Base-by-base conservation (phyloP, 148 eudicot genomes). In the Rhododendron ovatum region DNA sequence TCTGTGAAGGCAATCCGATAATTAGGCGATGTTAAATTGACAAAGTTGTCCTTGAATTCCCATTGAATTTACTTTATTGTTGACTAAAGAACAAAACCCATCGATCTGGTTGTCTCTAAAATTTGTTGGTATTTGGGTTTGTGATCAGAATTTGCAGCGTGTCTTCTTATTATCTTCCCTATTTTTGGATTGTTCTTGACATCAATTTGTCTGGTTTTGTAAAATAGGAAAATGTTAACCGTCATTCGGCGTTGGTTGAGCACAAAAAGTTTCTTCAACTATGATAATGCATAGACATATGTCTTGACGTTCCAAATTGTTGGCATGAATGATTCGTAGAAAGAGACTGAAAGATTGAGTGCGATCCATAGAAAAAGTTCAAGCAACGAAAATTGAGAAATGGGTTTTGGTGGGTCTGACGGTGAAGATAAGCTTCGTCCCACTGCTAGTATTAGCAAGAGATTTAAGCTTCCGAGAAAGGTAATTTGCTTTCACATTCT, bases 401-500 rank as follows among this genome's bases (percentile, higher is more conserved):
- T 90, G 94, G 90, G 88, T 77, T 87, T 82, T 85, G 79, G 79
- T 76, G 86, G 78, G 14, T 89, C 86, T 81, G 88, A 88, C 30
- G 80, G 50, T 51, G 89, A 91, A 84, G 91, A 87, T 83, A 88
- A 88, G 28, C 81, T 41, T 81, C 86, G 57, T 78, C 51, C 87
- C 37, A 59, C 83, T 81, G 63, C 82, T 43, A 78, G 28, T 80
- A 47, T 73, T 78, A 85, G 83, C 86, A 91, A 86, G 85, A 91
- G 91, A 89, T 81, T 84, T 69, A 94, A 90, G 86, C 67, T 89
- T 80, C 92, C 91, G 33, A 92, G 47, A 88, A 91, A 86, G 92
- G 96, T 94, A 88, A 84, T 53, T n/a, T 15, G 2, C 45, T 55
- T 24, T 2, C 7, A 30, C 45, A 6, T 67, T 76, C 3, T 74